Percentiles rank a stretch among this genome's conserved stretches.
Evolutionary conservation across 768 basidiomycete species (phyloP).

Genomic region (Hericium coralloides): DNA sequence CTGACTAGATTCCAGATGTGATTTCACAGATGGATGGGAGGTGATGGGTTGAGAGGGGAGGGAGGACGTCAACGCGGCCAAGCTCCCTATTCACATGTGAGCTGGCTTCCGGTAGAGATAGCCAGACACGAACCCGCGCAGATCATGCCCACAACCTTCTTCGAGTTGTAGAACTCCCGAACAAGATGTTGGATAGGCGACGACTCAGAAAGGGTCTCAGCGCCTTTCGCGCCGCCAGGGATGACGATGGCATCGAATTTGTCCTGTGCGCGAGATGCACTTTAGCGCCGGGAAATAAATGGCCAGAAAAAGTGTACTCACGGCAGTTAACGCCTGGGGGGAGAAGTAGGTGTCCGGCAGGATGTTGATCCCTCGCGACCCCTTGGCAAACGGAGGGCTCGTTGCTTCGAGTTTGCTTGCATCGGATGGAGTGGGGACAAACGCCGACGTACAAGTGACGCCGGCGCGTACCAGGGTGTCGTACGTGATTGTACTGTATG

Average conservation of each 20-base stretch:
- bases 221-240: constrained; percentile 74
- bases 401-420: constrained; percentile 13
- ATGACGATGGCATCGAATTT: constrained; percentile 62
- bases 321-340: constrained; percentile 17
- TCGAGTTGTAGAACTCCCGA: constrained; percentile 39
- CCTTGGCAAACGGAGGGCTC: constrained; percentile 43
- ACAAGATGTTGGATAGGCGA: constrained; percentile 55
- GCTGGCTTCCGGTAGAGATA: neutral
- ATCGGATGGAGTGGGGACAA: constrained; percentile 26
- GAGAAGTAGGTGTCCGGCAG: constrained; percentile 46
- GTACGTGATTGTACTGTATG: constrained; percentile 62
- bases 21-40: constrained; percentile 68
- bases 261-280: constrained; percentile 31
- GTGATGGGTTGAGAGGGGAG: constrained; percentile 60
- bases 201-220: constrained; percentile 59
- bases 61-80: constrained; percentile 54
- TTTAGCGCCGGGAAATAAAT: too few species aligned
- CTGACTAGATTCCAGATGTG: constrained; percentile 46
- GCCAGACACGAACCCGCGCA: constrained; percentile 55
- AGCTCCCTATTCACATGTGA: neutral
- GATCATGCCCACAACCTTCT: constrained; percentile 72
- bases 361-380: constrained; percentile 69
- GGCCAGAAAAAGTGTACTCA: constrained; percentile 3
- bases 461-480: constrained; percentile 78
- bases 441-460: constrained; percentile 56